A percentile compares a stretch with the other conserved stretches of the same genome.
These are phyloP conservation scores for Pseudogymnoascus sp. DNA, from an alignment of 2,329 filamentous ascomycete genomes.

Conservation along the genomic window DNA sequence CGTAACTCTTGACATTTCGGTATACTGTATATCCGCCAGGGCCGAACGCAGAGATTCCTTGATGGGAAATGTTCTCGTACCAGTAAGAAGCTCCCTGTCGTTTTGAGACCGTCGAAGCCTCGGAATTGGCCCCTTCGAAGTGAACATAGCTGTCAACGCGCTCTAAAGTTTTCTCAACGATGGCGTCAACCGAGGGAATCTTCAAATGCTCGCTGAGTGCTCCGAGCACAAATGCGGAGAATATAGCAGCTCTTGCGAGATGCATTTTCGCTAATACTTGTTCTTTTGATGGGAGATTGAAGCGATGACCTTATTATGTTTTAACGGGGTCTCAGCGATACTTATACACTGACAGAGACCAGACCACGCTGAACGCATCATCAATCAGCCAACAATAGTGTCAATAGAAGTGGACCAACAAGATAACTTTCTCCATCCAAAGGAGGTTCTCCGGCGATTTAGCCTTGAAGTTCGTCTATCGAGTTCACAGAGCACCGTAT, in stretches of 20 bases:
- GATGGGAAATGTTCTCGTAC: slow-evolving; percentile 21
- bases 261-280: background rate
- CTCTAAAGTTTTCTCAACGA: background rate
- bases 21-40: slow-evolving; percentile 18
- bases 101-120: background rate
- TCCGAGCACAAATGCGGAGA: background rate
- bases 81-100: slow-evolving; percentile 17
- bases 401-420: too few species aligned
- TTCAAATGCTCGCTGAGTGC: background rate
- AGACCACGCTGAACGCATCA: too few species aligned
- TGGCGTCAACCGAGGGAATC: background rate
- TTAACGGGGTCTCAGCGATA: too few species aligned
- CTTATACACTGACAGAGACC: too few species aligned
- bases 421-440: too few species aligned
- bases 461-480: too few species aligned
- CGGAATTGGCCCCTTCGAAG: background rate
- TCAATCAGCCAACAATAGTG: too few species aligned
- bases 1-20: slow-evolving; percentile 20
- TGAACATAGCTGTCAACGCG: background rate
- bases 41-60: slow-evolving; percentile 20
- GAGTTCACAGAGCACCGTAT: too few species aligned
- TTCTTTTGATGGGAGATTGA: background rate
- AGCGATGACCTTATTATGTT: too few species aligned
- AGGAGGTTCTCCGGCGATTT: too few species aligned
- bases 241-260: background rate